Evolutionary conservation across 306 rosid genomes (phyloP).

Genomic region (Vigna trinervia): DNA sequence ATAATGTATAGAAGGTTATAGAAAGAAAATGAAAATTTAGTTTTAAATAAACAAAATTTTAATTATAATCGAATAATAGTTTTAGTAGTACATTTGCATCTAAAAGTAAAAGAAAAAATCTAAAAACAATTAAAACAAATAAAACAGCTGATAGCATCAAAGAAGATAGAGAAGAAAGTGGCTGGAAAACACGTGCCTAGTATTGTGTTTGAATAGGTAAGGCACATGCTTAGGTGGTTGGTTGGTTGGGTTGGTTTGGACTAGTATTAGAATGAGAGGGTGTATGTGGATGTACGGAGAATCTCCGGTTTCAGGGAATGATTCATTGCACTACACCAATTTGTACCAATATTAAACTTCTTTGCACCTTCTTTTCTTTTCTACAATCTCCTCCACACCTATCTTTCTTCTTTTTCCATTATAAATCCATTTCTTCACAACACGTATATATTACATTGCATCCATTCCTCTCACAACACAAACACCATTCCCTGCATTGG

Average conservation of each 20-base stretch:
- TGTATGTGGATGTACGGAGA: conserved; percentile 1
- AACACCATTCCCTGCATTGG: not conserved
- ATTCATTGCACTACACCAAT: conserved; percentile 6
- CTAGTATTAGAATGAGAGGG: not conserved
- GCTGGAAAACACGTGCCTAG: not conserved
- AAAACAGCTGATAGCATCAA: not conserved
- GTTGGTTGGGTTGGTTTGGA: not conserved
- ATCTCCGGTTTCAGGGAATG: not conserved
- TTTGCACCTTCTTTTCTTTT: conserved; percentile 6
- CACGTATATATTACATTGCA: conserved; percentile 5
- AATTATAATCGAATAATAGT: too few species aligned
- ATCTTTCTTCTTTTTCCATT: not conserved
- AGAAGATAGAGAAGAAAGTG: not conserved
- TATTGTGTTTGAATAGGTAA: not conserved
- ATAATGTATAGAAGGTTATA: too few species aligned
- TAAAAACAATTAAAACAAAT: too few species aligned
- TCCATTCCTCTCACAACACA: not conserved
- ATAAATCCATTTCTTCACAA: not conserved
- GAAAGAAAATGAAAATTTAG: too few species aligned
- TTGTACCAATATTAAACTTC: not conserved
- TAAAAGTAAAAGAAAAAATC: too few species aligned
- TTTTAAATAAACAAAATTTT: too few species aligned
- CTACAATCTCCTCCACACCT: not conserved
- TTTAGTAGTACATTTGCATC: too few species aligned
- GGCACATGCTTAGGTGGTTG: not conserved